These are phyloP conservation scores for Exophiala dermatitidis DNA, from an alignment of 2,329 filamentous ascomycete genomes.

Conservation along the genomic window DNA sequence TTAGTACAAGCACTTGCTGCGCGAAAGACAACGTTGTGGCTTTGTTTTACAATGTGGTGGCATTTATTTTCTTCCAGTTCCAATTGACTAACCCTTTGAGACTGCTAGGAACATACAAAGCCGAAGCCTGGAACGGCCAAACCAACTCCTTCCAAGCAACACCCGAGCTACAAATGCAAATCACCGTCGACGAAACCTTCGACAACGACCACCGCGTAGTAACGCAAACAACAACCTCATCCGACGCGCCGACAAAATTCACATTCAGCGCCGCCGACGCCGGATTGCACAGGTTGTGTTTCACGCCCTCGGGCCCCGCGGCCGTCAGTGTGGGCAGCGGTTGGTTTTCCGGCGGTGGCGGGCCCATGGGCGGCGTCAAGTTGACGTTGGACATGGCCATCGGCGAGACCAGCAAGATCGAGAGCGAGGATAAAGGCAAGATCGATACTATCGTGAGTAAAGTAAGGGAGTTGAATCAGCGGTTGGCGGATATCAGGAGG, in stretches of 20 bases:
- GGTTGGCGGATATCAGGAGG: conserved; percentile 78
- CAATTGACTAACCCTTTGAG: background rate
- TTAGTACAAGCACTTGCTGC: conserved; percentile 35
- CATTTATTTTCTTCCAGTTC: too few species aligned
- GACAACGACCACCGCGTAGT: conserved; percentile 97
- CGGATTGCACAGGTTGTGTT: conserved; percentile 95
- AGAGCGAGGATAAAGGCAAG: conserved; percentile 89
- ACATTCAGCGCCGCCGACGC: conserved; percentile 91
- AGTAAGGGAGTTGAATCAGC: conserved; percentile 79
- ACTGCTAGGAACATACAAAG: conserved; percentile 65
- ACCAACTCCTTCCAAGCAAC: conserved; percentile 63
- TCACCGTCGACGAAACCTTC: conserved; percentile 92
- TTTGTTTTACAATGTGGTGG: too few species aligned
- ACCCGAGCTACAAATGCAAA: conserved; percentile 71
- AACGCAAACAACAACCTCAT: conserved; percentile 58
- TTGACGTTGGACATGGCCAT: conserved; percentile 85
- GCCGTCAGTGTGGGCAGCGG: conserved; percentile 53
- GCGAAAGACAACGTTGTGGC: too few species aligned
- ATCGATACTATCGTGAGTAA: conserved; percentile 81
- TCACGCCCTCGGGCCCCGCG: conserved; percentile 71
- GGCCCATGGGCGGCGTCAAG: conserved; percentile 67
- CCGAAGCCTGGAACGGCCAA: conserved; percentile 73
- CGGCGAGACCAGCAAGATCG: conserved; percentile 87
- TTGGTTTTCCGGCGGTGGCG: conserved; percentile 66
- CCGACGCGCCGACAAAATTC: conserved; percentile 69